Base-by-base conservation (phyloP, 179 eudicot species). In the Amaranthus tricolor region DNA sequence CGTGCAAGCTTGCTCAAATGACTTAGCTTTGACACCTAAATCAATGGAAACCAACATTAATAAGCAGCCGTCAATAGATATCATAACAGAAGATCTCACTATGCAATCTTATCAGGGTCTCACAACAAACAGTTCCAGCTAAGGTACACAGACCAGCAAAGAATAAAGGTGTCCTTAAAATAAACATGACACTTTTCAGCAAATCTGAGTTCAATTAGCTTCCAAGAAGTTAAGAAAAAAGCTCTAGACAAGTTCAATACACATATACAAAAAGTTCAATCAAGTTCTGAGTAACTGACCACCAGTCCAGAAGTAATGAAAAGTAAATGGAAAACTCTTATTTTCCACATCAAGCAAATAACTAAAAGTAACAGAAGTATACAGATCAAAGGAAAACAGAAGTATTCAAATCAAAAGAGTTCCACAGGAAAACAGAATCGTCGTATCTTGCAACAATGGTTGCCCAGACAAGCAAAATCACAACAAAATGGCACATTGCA, bases 1-100 rank as follows among this genome's bases (percentile, higher is more conserved):
- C 99, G 93, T 45, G 97, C 99, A 81, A 95, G 96, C 89, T 95
- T 92, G 95, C 99, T 95, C 86, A 95, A 77, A 24, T 90, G 91
- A 77, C 97, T 92, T 66, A 95, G 86, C 82, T 88, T 89, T 71
- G 99, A 92, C 68, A 95, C 97, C 99, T 95, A 75, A 55, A 82
- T 50, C 53, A 79, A 66, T 11, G 9, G 13, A 45, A 65, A 10
- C 10, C 0, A 58, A 10, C 24, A 67, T 31, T 20, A 62, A 17
- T 55, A 71, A 66, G 67, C 68, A 73, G 24, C 50, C 47, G 62
- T 70, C 43, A 51, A 43, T 52, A 31, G 24, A 65, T 16, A 13
- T 6, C 17, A n/a, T 44, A 40, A 45, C 62, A 68, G 62, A 52
- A 65, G 10, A 63, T 65, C 56, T 54, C 48, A 31, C 55, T 59